Base-by-base conservation (phyloP, 768 basidiomycete genomes). In the Russula abietina region DNA sequence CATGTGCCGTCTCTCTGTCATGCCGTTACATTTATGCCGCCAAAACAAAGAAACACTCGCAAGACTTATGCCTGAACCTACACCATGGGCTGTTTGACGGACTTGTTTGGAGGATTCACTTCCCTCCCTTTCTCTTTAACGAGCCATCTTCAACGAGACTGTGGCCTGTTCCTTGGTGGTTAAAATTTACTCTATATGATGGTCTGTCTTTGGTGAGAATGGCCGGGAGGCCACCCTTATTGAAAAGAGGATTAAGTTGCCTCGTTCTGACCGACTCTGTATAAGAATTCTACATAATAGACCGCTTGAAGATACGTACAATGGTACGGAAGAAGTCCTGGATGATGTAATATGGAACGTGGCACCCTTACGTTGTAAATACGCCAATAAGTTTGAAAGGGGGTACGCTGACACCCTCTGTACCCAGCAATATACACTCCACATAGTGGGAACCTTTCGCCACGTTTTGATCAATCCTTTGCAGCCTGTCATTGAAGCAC, bases 321-420 rank as follows among this genome's bases (percentile, higher is more conserved):
- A 39, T 24, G 26, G 28, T 57, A 51, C 32, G 55, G 22, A 33
- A 45, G n/a, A 19, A 32, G 52, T 46, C 52, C 32, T 17, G 46
- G 26, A 61, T 10, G 39, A 38, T 10, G 52, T 28, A 28, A 19
- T 39, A 17, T 60, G 33, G 26, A 19, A n/a, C 36, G 11, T 2
- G n/a, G 19, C 30, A 24, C 28, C 41, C 36, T 73, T 73, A 94
- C 56, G 89, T 88, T 49, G 92, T 77, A 72, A 94, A 97, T 67
- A 98, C 80, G 45, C 96, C 96, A 38, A 97, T 81, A 66, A 98
- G 85, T 77, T 90, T 96, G 81, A 98, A 98, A 50, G 83, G 77
- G 9, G 88, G 83, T 9, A 94, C 87, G 57, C 78, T 78, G 70
- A 83, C 77, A 1, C 93, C 93, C 70, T 96, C 93, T 71, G 94